Evolutionary conservation across 176 grass and related monocot genomes (phyloP).

Genomic region (Ensete ventricosum): DNA sequence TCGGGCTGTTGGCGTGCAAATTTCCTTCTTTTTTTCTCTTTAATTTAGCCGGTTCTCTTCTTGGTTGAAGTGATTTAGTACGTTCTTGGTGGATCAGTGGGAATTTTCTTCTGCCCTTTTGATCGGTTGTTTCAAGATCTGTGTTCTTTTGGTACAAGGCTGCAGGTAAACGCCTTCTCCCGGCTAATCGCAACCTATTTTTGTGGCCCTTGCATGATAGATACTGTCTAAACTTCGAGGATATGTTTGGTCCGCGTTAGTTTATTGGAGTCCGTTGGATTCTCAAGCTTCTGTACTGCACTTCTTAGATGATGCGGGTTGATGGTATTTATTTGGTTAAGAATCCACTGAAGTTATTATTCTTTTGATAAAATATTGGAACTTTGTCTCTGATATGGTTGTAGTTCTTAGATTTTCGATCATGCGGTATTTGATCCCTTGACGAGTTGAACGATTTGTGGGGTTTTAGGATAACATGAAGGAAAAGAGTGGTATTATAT

Average conservation of each 20-base stretch:
- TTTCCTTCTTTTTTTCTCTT: not conserved
- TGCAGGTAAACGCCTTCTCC: not conserved
- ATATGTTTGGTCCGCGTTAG: not conserved
- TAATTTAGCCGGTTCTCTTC: not conserved
- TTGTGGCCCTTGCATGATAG: no score
- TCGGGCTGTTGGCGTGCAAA: not conserved
- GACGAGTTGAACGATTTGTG: not conserved
- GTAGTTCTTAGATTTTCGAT: not conserved
- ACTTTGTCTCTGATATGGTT: not conserved
- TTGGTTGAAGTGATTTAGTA: not conserved
- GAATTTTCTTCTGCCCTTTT: not conserved
- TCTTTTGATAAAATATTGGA: not conserved
- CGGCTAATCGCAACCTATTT: not conserved
- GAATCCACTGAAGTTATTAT: not conserved
- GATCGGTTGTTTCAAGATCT: not conserved
- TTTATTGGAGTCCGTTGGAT: not conserved
- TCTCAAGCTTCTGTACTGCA: not conserved
- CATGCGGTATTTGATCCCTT: not conserved
- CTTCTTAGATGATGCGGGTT: not conserved
- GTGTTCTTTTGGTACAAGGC: not conserved
- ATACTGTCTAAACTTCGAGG: not conserved
- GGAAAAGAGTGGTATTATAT: not conserved
- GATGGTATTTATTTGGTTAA: not conserved
- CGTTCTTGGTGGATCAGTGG: not conserved
- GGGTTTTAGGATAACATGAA: not conserved